These are phyloP conservation scores for Ceratocystis destructans DNA, from an alignment of 2,329 filamentous ascomycete genomes.

Conservation along the genomic window DNA sequence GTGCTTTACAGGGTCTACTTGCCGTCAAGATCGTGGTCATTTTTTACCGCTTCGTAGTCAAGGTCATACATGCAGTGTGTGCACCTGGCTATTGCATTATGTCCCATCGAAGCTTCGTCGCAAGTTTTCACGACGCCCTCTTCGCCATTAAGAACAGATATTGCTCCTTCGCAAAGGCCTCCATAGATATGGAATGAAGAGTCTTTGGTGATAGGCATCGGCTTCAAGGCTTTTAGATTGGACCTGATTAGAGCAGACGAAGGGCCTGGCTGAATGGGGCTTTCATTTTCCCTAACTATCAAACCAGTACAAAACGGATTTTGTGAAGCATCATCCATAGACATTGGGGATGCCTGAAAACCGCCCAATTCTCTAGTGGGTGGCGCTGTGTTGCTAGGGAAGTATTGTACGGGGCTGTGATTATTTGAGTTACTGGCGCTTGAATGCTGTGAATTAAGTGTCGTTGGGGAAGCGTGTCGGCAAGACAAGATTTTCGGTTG, in stretches of 20 bases:
- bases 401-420: neutral
- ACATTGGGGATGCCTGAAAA: neutral
- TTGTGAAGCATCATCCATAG: neutral
- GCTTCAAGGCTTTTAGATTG: neutral
- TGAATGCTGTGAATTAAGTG: neutral
- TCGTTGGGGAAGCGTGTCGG: neutral
- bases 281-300: conserved; percentile 28
- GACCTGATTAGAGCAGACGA: neutral
- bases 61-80: conserved; percentile 41
- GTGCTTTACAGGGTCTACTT: conserved; percentile 21
- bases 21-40: conserved; percentile 38
- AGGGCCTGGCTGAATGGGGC: neutral
- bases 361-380: neutral
- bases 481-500: neutral
- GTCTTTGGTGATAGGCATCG: conserved; percentile 18
- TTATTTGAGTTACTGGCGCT: conserved; percentile 4
- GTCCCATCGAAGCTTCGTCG: conserved; percentile 32
- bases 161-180: conserved; percentile 43
- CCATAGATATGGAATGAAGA: conserved; percentile 41
- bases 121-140: conserved; percentile 38
- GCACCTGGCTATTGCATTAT: conserved; percentile 37
- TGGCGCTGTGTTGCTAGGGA: neutral
- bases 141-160: conserved; percentile 35
- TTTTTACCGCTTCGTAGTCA: conserved; percentile 39
- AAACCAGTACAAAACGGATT: conserved; percentile 20